Evolutionary conservation across 2,329 filamentous ascomycete species (phyloP).

Genomic region (Colletotrichum musae): DNA sequence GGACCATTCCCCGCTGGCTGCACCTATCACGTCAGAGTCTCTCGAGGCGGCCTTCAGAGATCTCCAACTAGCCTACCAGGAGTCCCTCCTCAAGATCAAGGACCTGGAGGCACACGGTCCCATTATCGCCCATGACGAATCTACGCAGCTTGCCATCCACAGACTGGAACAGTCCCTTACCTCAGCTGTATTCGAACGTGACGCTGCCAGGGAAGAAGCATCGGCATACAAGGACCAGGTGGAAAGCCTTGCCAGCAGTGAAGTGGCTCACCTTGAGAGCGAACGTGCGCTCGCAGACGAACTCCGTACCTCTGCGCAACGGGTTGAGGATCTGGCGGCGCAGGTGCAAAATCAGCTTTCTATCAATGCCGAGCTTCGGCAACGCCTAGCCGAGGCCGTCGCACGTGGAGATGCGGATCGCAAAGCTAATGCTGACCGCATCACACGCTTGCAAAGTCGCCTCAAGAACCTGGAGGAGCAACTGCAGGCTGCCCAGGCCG

Average conservation of each 20-base stretch:
- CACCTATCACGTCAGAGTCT: conserved; percentile 77
- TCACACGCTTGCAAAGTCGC: conserved; percentile 85
- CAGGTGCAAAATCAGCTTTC: conserved; percentile 86
- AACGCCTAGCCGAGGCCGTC: conserved; percentile 84
- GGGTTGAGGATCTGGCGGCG: conserved; percentile 83
- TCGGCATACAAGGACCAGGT: conserved; percentile 73
- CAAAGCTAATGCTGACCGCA: conserved; percentile 82
- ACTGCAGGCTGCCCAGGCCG: conserved; percentile 84
- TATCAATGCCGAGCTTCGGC: conserved; percentile 82
- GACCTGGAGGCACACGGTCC: conserved; percentile 69
- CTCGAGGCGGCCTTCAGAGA: conserved; percentile 82
- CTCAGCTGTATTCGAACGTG: conserved; percentile 78
- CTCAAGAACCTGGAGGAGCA: conserved; percentile 88
- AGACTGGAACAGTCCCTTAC: conserved; percentile 79
- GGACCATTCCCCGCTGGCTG: conserved; percentile 25
- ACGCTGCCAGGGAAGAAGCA: conserved; percentile 78
- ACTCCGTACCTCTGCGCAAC: conserved; percentile 79
- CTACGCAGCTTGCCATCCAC: conserved; percentile 73
- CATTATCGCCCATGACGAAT: conserved; percentile 62
- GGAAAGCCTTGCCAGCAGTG: conserved; percentile 68
- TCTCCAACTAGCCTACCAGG: conserved; percentile 78
- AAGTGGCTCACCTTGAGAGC: conserved; percentile 69
- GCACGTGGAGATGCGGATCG: conserved; percentile 88
- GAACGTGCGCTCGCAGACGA: conserved; percentile 78
- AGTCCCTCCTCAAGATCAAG: conserved; percentile 77